These are phyloP conservation scores for Hericium coralloides DNA, from an alignment of 768 basidiomycete genomes.

Conservation along the genomic window DNA sequence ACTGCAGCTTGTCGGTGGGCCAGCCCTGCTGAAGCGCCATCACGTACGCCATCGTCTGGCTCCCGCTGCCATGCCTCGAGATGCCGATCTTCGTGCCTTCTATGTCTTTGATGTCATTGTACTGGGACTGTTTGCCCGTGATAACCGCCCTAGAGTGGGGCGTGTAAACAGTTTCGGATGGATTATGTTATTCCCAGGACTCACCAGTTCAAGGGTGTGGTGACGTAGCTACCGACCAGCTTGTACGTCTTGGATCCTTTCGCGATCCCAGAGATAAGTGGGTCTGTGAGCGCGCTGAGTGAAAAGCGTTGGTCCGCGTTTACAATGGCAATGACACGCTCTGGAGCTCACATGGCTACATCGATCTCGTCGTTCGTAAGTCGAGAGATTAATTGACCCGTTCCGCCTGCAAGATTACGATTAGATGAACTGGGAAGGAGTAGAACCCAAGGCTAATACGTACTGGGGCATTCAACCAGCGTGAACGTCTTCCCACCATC, in stretches of 20 bases:
- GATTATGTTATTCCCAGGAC: slow-evolving; percentile 4
- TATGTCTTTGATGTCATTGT: slow-evolving; percentile 63
- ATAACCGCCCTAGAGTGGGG: slow-evolving; percentile 71
- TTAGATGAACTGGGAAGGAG: too few species aligned
- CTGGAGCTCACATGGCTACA: slow-evolving; percentile 56
- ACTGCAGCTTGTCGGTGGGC: slow-evolving; percentile 53
- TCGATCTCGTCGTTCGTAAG: slow-evolving; percentile 73
- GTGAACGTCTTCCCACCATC: slow-evolving; percentile 70
- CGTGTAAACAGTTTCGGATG: too few species aligned
- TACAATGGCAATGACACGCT: not conserved
- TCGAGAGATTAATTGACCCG: slow-evolving; percentile 73
- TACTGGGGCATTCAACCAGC: slow-evolving; percentile 86
- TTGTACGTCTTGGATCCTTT: slow-evolving; percentile 85
- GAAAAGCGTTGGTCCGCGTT: not conserved
- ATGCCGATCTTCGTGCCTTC: slow-evolving; percentile 82
- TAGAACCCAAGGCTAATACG: too few species aligned
- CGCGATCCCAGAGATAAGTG: slow-evolving; percentile 86
- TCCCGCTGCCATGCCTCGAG: slow-evolving; percentile 82
- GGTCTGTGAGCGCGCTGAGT: slow-evolving; percentile 77
- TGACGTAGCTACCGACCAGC: slow-evolving; percentile 87
- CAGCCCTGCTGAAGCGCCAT: slow-evolving; percentile 88
- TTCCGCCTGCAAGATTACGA: slow-evolving; percentile 50
- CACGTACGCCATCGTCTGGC: slow-evolving; percentile 93
- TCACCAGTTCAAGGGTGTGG: slow-evolving; percentile 81
- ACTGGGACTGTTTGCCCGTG: slow-evolving; percentile 68